phyloP scores from a whole-genome alignment of 768 basidiomycete genomes.

The Russula compacta region DNA sequence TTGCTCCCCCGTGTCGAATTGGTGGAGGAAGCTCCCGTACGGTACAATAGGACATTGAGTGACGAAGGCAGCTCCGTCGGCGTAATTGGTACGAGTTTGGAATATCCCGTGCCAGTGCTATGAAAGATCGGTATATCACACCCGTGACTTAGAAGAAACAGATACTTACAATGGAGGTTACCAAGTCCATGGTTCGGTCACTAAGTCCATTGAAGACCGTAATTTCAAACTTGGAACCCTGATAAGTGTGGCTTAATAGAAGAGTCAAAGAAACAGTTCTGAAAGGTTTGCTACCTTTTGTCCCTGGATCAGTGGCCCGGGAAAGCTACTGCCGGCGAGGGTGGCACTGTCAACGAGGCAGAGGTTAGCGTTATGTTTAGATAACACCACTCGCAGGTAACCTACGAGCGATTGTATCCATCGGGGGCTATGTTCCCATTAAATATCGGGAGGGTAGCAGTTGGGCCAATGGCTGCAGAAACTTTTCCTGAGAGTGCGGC shows the following conservation, averaged over 20 bases:
- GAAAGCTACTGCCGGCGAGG: constrained; percentile 1
- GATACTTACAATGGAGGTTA: constrained; percentile 38
- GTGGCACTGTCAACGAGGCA: background rate
- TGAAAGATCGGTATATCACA: background rate
- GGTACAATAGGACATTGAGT: constrained; percentile 41
- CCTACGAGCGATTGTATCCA: constrained; percentile 20
- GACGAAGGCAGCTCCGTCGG: constrained; percentile 35
- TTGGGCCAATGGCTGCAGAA: constrained; percentile 20
- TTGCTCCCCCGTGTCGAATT: constrained; percentile 28
- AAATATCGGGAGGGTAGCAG: constrained; percentile 16
- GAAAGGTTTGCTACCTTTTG: constrained; percentile 21
- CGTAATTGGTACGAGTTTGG: constrained; percentile 35
- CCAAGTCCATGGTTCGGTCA: constrained; percentile 37
- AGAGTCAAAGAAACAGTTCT: too few species aligned
- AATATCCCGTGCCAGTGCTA: constrained; percentile 51
- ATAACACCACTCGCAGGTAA: background rate
- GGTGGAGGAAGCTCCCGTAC: constrained; percentile 33
- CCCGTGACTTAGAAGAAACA: background rate
- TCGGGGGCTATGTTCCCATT: constrained; percentile 22
- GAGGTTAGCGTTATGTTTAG: background rate
- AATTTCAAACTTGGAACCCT: constrained; percentile 32
- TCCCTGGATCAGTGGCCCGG: constrained; percentile 12
- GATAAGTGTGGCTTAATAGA: constrained; percentile 20
- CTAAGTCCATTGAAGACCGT: constrained; percentile 37
- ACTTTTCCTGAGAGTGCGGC: background rate